Evolutionary conservation across 345 rosid genomes (phyloP), one percentile per base, ranked within the genome.

Genomic region (Eucalyptus cloeziana): DNA sequence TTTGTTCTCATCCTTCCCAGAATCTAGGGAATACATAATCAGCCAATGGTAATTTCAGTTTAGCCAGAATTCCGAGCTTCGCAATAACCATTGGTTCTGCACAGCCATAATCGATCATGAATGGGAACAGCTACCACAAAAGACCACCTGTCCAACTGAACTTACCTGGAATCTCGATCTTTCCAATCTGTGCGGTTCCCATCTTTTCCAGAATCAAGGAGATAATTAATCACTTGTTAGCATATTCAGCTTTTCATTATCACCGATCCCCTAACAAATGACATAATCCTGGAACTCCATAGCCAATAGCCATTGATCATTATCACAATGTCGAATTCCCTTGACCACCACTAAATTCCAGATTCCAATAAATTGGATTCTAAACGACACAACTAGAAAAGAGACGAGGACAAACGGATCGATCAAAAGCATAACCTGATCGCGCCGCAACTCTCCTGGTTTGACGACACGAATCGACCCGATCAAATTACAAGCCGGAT

Each of bases 401-500:
- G 25, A 71, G 81, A 33, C 44, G 80, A 69, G 44, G 44, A 71
- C 44, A 9, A 71, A 71, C 44, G 3, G 12, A 37, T 60, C 5
- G 22, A 64, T 45, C 37, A 51, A 67, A 88, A 21, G 49, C 81
- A 92, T 54, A 92, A 95, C 98, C 98, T 93, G 95, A 89, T 93
- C 93, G 69, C 98, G 94, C 88, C 86, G 89, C 88, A 96, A 95
- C 85, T 93, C 95, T 24, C 89, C 49, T 12, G 83, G 87, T 62
- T 49, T 90, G 33, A 94, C 97, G 12, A 91, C 93, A 52, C 92
- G 92, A 91, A 93, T 92, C 4, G 98, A 96, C 67, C 94, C 88
- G 7, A 97, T 93, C 92, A 97, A 87, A 79, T 64, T 93, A 45
- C 95, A 91, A 96, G 93, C 95, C 0, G 97, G 91, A 90, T 96